Evolutionary conservation across 2,329 filamentous ascomycete species (phyloP), one percentile per base, ranked within the genome.

Genomic region (Epichloe glyceriae): DNA sequence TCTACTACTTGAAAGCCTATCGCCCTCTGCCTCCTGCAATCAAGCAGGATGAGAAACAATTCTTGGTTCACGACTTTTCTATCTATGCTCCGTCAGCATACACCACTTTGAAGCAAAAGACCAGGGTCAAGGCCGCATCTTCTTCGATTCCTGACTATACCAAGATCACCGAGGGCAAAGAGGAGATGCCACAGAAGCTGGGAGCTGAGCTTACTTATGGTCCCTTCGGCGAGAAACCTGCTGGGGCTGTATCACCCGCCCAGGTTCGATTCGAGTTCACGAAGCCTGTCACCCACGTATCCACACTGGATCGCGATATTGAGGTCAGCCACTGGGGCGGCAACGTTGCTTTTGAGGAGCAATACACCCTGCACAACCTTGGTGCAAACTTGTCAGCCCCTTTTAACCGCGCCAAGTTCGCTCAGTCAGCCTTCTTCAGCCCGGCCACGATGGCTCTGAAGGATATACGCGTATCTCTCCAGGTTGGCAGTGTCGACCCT

Each of bases 281-380:
- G 56, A 94, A 91, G 70, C 91, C 93, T 12, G 74, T 98, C 52
- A 85, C 83, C 42, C 87, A 93, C 62, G 80, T 88, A 47, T 81
- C 82, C 35, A 73, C 80, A 15, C 74, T 98, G 53, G 88, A 97
- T 70, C 84, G 93, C 53, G 90, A 97, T 62, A 73, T 98, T 55
- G 93, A 98, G 67, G 85, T 98, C 60, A 95, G 88, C 64, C 93
- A 97, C 69, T 98, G 93, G 93, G 93, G 93, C 58, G 93, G 93
- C 55, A 98, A 98, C 65, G 70, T 97, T 50, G 93, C 93, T 2
- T 88, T 90, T 47, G 93, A 98, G 71, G 93, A 98, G 72, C 82
- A 88, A 52, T 96, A 95, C 70, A 88, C 85, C 67, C 76, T 97
- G 58, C 80, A 80, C 61, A 91, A 98, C 74, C 82, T 85, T 56